A percentile compares a stretch with the other conserved stretches of the same genome.
These are phyloP conservation scores for Spergularia bocconei DNA, from an alignment of 148 eudicot species.

Conservation along the genomic window DNA sequence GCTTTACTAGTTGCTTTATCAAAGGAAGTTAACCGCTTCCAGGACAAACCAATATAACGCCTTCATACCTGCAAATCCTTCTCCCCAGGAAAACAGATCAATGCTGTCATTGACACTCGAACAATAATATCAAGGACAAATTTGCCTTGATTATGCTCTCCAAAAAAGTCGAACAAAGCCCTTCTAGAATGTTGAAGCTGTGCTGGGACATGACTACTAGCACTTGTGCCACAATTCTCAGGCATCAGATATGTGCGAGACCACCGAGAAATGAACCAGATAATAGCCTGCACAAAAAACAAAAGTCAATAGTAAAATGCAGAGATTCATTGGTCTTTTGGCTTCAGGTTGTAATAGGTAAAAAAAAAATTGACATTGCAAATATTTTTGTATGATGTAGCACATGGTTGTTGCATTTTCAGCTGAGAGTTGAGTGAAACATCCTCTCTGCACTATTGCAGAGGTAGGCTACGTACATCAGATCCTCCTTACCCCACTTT, in stretches of 20 bases:
- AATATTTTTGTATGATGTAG: too few relatives aligned
- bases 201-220: slow-evolving; percentile 25
- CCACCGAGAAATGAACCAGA: slow-evolving; percentile 98
- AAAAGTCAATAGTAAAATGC: slow-evolving; percentile 10
- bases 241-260: slow-evolving; percentile 76
- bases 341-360: background rate
- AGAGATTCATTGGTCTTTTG: background rate
- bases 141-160: slow-evolving; percentile 67
- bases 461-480: too few relatives aligned
- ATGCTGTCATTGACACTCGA: slow-evolving; percentile 60
- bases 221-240: slow-evolving; percentile 36
- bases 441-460: too few relatives aligned
- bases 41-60: background rate
- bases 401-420: too few relatives aligned
- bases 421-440: too few relatives aligned
- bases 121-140: slow-evolving; percentile 58
- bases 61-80: slow-evolving; percentile 82
- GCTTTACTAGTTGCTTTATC: background rate
- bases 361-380: background rate
- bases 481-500: too few relatives aligned
- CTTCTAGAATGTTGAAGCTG: slow-evolving; percentile 39
- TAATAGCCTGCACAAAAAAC: slow-evolving; percentile 58
- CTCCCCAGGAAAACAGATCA: slow-evolving; percentile 84
- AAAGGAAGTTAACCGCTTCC: background rate
- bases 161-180: slow-evolving; percentile 53